Evolutionary conservation across 2,329 filamentous ascomycete genomes (phyloP).

Genomic region (Rutstroemia sp.): DNA sequence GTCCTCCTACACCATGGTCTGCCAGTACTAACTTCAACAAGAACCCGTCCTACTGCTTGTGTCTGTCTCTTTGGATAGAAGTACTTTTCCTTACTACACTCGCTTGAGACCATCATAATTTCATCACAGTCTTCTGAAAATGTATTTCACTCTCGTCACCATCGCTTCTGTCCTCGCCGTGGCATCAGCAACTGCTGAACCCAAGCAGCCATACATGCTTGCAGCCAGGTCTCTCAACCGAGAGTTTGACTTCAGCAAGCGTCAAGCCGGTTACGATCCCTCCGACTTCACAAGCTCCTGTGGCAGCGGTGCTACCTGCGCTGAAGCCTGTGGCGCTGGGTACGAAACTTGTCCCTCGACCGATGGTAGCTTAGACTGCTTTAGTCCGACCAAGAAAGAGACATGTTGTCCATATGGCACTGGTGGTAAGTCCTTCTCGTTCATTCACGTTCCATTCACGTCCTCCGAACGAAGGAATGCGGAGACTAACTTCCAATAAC

Average conservation of each 20-base stretch:
- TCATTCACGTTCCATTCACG: background rate
- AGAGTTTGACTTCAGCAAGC: background rate
- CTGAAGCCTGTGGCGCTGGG: constrained; percentile 4
- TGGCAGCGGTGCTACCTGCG: constrained; percentile 1
- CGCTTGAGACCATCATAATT: background rate
- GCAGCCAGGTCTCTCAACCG: constrained; percentile 1
- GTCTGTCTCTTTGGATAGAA: background rate
- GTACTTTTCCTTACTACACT: background rate
- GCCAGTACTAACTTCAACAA: too few relatives aligned
- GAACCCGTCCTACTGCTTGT: background rate
- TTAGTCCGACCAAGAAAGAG: background rate
- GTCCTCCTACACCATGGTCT: too few relatives aligned
- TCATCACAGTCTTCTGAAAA: background rate
- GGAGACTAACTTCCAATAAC: background rate
- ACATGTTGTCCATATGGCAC: constrained; percentile 5
- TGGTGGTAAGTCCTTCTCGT: constrained; percentile 1
- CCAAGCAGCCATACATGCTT: constrained; percentile 3
- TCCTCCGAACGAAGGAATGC: background rate
- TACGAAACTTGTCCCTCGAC: constrained; percentile 5
- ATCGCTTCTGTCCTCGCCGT: background rate
- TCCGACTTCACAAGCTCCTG: constrained; percentile 1
- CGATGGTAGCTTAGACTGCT: constrained; percentile 4
- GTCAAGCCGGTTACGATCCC: constrained; percentile 8
- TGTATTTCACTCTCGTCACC: background rate
- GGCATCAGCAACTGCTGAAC: background rate